Percentiles rank a stretch among this genome's conserved stretches.
phyloP scores from a whole-genome alignment of 2,329 filamentous ascomycete species.

The Penicillium sp. region DNA sequence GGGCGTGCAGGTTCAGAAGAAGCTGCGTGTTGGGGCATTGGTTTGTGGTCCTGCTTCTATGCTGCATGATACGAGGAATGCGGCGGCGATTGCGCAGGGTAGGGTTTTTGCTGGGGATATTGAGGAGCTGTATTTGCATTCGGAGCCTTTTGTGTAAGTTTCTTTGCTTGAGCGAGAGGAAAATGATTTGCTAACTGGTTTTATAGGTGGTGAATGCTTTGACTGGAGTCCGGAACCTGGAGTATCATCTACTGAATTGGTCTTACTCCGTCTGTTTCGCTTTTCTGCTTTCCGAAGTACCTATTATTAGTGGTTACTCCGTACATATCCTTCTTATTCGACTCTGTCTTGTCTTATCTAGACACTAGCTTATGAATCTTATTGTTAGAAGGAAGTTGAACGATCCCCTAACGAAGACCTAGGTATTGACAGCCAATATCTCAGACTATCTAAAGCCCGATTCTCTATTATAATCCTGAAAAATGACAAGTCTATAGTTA shows the following conservation, averaged over 20 bases:
- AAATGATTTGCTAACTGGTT: constrained; percentile 24
- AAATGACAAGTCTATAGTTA: background rate
- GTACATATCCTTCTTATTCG: background rate
- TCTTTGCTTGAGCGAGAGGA: background rate
- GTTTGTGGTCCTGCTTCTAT: constrained; percentile 48
- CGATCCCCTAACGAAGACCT: too few species aligned
- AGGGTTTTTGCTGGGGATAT: constrained; percentile 32
- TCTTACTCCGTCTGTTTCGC: background rate
- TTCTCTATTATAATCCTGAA: background rate
- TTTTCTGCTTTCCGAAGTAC: background rate
- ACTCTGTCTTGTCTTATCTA: background rate
- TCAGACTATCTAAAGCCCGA: background rate
- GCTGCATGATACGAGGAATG: constrained; percentile 48
- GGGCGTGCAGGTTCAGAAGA: constrained; percentile 6
- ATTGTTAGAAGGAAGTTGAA: too few species aligned
- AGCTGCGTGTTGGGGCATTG: constrained; percentile 31
- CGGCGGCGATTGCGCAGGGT: constrained; percentile 44
- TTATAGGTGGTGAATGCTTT: constrained; percentile 11
- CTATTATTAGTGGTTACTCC: too few species aligned
- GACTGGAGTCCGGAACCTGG: too few species aligned
- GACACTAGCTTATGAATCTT: background rate
- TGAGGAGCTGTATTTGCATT: constrained; percentile 45
- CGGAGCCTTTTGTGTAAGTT: constrained; percentile 48
- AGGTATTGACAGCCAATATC: background rate
- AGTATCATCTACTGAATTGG: background rate